Percentiles rank a stretch among this genome's conserved stretches.
Conservation (phyloP, 441 rosid species). For the Corymbia calophylla region DNA sequence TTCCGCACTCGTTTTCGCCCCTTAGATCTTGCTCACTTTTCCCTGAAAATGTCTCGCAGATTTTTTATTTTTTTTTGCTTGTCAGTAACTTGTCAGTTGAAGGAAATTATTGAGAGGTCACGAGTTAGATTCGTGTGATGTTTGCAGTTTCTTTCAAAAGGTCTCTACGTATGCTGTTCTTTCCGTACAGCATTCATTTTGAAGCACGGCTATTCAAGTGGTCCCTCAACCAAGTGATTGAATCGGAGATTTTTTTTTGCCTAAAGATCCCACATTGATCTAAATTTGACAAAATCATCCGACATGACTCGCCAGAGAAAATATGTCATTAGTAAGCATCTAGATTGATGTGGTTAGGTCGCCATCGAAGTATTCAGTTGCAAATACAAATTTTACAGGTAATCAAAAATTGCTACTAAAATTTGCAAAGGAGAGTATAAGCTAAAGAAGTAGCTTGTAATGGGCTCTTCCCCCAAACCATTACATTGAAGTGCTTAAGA, state of each 20-base stretch:
- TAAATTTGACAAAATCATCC: not conserved
- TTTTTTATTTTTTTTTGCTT: not conserved
- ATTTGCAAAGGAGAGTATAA: not conserved
- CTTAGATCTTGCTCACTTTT: not conserved
- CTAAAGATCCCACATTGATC: not conserved
- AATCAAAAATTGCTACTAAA: not conserved
- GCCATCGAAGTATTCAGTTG: not conserved
- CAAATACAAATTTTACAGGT: not conserved
- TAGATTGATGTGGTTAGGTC: not conserved
- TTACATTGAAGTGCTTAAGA: constrained; percentile 10
- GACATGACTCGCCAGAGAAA: not conserved
- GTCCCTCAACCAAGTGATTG: not conserved
- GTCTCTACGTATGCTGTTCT: not conserved
- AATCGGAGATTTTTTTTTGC: not conserved
- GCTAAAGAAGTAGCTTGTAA: not conserved
- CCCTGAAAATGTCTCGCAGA: not conserved
- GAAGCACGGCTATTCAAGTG: not conserved
- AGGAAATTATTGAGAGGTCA: not conserved
- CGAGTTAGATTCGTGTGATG: not conserved
- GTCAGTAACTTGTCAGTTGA: not conserved
- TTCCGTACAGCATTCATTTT: not conserved
- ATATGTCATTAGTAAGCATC: not conserved
- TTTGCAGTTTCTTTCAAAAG: not conserved
- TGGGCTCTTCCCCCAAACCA: not conserved
- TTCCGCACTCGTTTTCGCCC: not conserved